Conservation (phyloP, 176 grass and related monocot genomes). For the Cenchrus americanus region DNA sequence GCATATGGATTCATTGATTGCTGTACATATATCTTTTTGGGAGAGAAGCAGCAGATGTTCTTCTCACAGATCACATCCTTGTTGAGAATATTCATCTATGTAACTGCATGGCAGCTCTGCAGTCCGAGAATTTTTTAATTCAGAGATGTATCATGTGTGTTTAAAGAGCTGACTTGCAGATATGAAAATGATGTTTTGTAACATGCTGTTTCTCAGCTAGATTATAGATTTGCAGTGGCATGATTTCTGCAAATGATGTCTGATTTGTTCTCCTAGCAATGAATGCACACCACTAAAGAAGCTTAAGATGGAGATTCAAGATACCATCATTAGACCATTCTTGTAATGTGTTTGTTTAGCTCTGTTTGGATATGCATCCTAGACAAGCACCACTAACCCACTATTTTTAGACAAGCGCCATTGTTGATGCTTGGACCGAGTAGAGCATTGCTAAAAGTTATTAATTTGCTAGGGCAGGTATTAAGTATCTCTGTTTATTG, state of each 20-base stretch:
- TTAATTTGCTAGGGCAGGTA: background rate
- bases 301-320: background rate
- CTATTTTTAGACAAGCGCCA: background rate
- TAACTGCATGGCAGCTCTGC: background rate
- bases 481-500: background rate
- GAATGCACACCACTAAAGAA: background rate
- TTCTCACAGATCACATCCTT: too few species aligned
- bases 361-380: background rate
- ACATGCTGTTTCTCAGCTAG: slow-evolving; percentile 1
- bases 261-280: slow-evolving; percentile 2
- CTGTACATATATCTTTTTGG: too few species aligned
- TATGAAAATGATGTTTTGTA: background rate
- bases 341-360: background rate
- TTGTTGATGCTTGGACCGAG: background rate
- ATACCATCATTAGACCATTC: background rate
- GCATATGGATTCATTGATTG: too few species aligned
- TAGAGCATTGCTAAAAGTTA: slow-evolving; percentile 3
- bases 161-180: background rate
- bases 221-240: slow-evolving; percentile 5
- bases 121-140: background rate
- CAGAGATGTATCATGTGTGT: background rate
- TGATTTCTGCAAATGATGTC: background rate
- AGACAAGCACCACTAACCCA: background rate
- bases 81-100: too few species aligned
- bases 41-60: too few species aligned